Percentiles rank a stretch among this genome's conserved stretches.
Conservation (phyloP, 148 eudicot species). For the Polygonum aviculare region DNA sequence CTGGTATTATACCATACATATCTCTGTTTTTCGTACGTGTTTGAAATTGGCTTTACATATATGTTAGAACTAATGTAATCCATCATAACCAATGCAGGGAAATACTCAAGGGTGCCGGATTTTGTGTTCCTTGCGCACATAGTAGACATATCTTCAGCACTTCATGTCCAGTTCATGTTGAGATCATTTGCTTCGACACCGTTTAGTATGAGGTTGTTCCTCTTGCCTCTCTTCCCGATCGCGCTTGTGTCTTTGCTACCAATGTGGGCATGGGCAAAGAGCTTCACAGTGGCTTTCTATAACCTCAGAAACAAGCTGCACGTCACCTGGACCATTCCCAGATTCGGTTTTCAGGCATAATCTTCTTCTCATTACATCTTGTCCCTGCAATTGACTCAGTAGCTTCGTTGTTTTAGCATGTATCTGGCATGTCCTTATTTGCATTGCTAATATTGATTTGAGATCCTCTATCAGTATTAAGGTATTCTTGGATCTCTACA, state of each 20-base stretch:
- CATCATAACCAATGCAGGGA: conserved; percentile 17
- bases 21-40: too few relatives aligned
- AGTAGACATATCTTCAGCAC: conserved; percentile 44
- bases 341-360: conserved; percentile 60
- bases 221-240: conserved; percentile 32
- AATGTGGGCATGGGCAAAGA: conserved; percentile 64
- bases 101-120: conserved; percentile 45
- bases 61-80: neutral
- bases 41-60: too few relatives aligned
- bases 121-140: conserved; percentile 77
- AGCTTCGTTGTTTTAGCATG: too few relatives aligned
- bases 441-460: too few relatives aligned
- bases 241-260: conserved; percentile 23
- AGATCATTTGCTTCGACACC: conserved; percentile 46
- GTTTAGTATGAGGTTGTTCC: conserved; percentile 25
- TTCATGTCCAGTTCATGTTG: conserved; percentile 49
- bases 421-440: too few relatives aligned
- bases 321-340: conserved; percentile 64
- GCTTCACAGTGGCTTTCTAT: conserved; percentile 37
- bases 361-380: neutral
- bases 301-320: conserved; percentile 37
- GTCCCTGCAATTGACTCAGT: too few relatives aligned
- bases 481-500: neutral
- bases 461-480: too few relatives aligned
- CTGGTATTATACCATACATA: conserved; percentile 15